These are phyloP conservation scores for Exophiala sp. DNA, from an alignment of 2,329 filamentous ascomycete species.

Conservation along the genomic window DNA sequence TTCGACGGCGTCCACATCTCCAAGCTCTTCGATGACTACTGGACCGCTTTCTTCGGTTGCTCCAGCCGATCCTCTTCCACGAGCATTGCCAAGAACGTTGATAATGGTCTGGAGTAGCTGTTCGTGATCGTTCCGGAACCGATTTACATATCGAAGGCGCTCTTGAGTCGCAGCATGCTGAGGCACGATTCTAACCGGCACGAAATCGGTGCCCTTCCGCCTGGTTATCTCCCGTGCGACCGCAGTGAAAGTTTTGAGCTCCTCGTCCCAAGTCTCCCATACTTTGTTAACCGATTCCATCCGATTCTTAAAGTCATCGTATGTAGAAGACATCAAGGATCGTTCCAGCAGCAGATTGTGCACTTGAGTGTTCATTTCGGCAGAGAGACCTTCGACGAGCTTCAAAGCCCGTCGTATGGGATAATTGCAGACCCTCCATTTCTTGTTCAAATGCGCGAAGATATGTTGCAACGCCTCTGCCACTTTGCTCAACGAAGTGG, in stretches of 20 bases:
- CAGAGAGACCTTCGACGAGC: constrained; percentile 95
- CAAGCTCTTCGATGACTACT: constrained; percentile 85
- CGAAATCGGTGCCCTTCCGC: constrained; percentile 94
- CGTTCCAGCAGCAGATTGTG: constrained; percentile 82
- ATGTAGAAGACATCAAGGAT: constrained; percentile 86
- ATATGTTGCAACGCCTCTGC: constrained; percentile 86
- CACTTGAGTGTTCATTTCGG: constrained; percentile 81
- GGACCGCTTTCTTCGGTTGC: constrained; percentile 55
- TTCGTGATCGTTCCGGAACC: constrained; percentile 95
- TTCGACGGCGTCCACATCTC: constrained; percentile 93
- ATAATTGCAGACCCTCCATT: constrained; percentile 92
- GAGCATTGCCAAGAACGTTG: constrained; percentile 80
- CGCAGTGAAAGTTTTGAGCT: constrained; percentile 96
- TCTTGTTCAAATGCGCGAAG: constrained; percentile 95
- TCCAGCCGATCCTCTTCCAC: constrained; percentile 53
- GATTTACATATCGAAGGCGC: constrained; percentile 86
- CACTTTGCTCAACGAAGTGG: constrained; percentile 82
- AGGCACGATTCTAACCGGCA: constrained; percentile 91
- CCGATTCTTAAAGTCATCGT: constrained; percentile 79
- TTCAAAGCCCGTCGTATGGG: constrained; percentile 86
- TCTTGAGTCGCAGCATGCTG: constrained; percentile 87
- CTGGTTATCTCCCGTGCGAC: constrained; percentile 92
- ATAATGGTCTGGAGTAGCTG: constrained; percentile 95
- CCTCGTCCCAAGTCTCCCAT: constrained; percentile 91
- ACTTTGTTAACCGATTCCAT: constrained; percentile 82